Percentiles rank a stretch among this genome's conserved stretches.
Conservation (phyloP, 306 rosid genomes). For the Medicago ruthenica region DNA sequence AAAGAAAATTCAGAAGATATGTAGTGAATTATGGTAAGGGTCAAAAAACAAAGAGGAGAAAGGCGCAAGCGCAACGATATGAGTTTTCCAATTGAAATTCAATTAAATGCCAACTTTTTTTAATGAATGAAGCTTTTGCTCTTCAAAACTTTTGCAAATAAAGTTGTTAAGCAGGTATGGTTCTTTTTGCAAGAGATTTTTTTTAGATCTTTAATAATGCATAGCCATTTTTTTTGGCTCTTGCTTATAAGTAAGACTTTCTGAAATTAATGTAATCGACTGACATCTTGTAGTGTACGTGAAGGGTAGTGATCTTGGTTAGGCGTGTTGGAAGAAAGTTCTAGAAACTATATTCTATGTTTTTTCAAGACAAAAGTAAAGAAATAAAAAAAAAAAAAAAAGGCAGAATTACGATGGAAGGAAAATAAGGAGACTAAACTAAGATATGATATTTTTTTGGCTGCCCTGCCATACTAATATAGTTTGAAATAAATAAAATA, state of each 20-base stretch:
- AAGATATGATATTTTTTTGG: too few relatives aligned
- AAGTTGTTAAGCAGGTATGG: neutral
- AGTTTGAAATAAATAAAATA: too few relatives aligned
- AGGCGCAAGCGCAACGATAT: too few relatives aligned
- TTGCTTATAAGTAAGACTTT: constrained; percentile 56
- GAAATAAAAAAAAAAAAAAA: too few relatives aligned
- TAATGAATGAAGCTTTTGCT: constrained; percentile 15
- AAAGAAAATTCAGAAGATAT: neutral
- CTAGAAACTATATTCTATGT: neutral
- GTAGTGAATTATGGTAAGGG: neutral
- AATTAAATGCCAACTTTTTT: constrained; percentile 10
- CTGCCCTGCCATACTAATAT: too few relatives aligned
- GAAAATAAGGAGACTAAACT: too few relatives aligned
- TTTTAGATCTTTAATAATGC: constrained; percentile 25
- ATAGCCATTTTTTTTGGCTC: constrained; percentile 15
- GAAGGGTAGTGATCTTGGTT: constrained; percentile 42
- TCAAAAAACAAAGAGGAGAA: neutral
- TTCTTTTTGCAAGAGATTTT: neutral
- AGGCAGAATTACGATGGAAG: too few relatives aligned
- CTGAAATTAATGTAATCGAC: constrained; percentile 22
- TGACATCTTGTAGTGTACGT: constrained; percentile 55
- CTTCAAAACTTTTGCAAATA: constrained; percentile 8
- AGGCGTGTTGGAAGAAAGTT: constrained; percentile 32
- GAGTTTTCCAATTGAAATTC: too few relatives aligned
- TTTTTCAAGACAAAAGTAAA: too few relatives aligned